phyloP scores from a whole-genome alignment of 208 protist species.

The Leishmania tropica region DNA sequence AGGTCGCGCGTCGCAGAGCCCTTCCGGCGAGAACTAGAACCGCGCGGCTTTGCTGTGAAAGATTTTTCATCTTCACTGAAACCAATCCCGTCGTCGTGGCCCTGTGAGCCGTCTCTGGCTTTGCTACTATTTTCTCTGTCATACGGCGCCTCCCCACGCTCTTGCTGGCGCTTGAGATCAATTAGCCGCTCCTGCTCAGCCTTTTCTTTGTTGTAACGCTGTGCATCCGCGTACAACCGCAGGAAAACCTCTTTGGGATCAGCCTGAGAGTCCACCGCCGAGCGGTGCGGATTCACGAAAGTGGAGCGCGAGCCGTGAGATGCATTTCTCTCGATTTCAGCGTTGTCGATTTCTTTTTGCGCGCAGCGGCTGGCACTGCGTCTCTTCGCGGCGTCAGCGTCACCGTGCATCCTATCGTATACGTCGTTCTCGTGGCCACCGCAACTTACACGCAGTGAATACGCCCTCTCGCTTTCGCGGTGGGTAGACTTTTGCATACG shows the following conservation, averaged over 20 bases:
- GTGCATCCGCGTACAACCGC: constrained; percentile 63
- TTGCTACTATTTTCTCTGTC: constrained; percentile 9
- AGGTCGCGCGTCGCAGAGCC: constrained; percentile 31
- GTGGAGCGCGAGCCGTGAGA: neutral
- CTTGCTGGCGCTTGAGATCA: constrained; percentile 31
- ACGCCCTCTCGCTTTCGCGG: constrained; percentile 3
- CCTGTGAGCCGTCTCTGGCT: neutral
- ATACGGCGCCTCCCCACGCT: constrained; percentile 23
- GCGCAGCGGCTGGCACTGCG: constrained; percentile 1
- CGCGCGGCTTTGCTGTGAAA: constrained; percentile 1
- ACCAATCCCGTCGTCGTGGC: neutral
- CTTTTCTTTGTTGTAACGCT: constrained; percentile 47
- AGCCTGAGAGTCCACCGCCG: neutral
- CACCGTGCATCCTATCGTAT: constrained; percentile 19
- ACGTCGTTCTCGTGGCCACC: constrained; percentile 10
- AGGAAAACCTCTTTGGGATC: constrained; percentile 40
- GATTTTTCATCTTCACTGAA: constrained; percentile 7
- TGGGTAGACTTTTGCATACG: neutral
- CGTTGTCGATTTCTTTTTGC: constrained; percentile 2
- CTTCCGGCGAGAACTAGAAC: constrained; percentile 3
- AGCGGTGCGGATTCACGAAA: constrained; percentile 3
- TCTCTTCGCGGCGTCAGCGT: constrained; percentile 21
- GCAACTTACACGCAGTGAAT: constrained; percentile 6
- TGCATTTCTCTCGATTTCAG: constrained; percentile 11
- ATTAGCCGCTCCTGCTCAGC: constrained; percentile 34